Base-by-base conservation (phyloP, 2,329 filamentous ascomycete species). In the Fusarium buharicum region DNA sequence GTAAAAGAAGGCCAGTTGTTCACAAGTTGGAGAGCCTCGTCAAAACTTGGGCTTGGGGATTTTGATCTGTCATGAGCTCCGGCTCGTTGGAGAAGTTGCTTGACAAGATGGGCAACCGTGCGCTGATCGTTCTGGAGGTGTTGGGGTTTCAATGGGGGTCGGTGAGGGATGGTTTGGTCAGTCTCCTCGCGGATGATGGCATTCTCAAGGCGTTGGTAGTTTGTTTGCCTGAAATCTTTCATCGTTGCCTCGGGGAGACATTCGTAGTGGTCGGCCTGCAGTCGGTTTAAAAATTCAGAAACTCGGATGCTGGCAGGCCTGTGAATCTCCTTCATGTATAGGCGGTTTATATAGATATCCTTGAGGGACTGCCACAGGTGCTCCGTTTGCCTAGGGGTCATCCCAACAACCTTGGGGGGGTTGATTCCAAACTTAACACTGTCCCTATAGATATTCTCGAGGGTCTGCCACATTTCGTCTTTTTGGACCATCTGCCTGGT, bases 271-370 rank as follows among this genome's bases (percentile, higher is more conserved):
- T 74, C 68, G 13, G 53, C 33, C 45, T 70, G 72, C 7, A 76
- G 53, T 36, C 49, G 60, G 28, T 58, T 63, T 34, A 76, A 50
- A 12, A 74, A 64, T 12, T 72, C 64, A 9, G 70, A 74, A 10
- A 64, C 58, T 12, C 67, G 61, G 17, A 73, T 46, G 6, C 66
- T 69, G 6, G 69, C 70, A 20, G 75, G 75, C 8, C 66, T 69
- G 24, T 73, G 55, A 14, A 76, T 69, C 33, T 77, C 74, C 55
- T 75, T 75, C 72, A 76, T 72, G n/a, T 66, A 76, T 1, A 75
- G 74, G 6, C 74, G 70, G n/a, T 67, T 67, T 11, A 47, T 61
- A 45, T 72, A 71, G 16, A 77, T 64, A 5, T 59, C 53, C 57
- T 75, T 77, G 28, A 77, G 47, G 2, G 59, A 55, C 4, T 59